Evolutionary conservation across 2,329 filamentous ascomycete species (phyloP).

Genomic region (Nemania sp.): DNA sequence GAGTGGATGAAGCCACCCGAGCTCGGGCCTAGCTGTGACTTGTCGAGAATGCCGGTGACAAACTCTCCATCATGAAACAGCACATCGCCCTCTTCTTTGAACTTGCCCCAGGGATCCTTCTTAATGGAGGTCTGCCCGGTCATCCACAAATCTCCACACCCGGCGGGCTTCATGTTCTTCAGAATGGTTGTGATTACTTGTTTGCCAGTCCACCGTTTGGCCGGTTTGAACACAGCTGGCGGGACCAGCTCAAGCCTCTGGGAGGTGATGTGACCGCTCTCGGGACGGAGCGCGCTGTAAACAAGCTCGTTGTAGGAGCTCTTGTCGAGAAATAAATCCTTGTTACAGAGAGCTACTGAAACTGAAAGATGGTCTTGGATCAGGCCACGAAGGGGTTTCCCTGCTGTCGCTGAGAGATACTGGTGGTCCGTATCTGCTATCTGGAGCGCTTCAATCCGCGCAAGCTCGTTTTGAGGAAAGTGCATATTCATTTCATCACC

Average conservation of each 20-base stretch:
- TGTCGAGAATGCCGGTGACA: constrained; percentile 89
- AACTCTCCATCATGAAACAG: constrained; percentile 86
- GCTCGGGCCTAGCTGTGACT: constrained; percentile 88
- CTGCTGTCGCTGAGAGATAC: constrained; percentile 90
- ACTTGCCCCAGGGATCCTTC: constrained; percentile 77
- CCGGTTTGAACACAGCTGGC: constrained; percentile 82
- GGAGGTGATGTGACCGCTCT: constrained; percentile 83
- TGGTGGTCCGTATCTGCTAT: constrained; percentile 97
- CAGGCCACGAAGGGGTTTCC: constrained; percentile 89
- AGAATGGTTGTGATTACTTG: constrained; percentile 92
- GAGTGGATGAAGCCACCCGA: constrained; percentile 88
- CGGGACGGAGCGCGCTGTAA: constrained; percentile 86
- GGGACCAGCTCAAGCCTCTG: constrained; percentile 81
- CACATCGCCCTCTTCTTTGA: constrained; percentile 77
- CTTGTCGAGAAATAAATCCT: constrained; percentile 87
- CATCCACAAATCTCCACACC: constrained; percentile 78
- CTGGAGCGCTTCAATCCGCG: constrained; percentile 87
- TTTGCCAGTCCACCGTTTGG: constrained; percentile 89
- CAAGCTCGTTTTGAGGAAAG: constrained; percentile 96
- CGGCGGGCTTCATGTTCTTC: constrained; percentile 83
- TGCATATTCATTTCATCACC: constrained; percentile 99
- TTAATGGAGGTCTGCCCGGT: constrained; percentile 78
- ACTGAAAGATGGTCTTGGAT: constrained; percentile 99
- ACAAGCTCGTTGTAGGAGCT: constrained; percentile 93
- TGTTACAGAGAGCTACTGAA: constrained; percentile 85